These are phyloP conservation scores for Udeniomyces megalosporus DNA, from an alignment of 768 basidiomycete genomes.

Conservation along the genomic window DNA sequence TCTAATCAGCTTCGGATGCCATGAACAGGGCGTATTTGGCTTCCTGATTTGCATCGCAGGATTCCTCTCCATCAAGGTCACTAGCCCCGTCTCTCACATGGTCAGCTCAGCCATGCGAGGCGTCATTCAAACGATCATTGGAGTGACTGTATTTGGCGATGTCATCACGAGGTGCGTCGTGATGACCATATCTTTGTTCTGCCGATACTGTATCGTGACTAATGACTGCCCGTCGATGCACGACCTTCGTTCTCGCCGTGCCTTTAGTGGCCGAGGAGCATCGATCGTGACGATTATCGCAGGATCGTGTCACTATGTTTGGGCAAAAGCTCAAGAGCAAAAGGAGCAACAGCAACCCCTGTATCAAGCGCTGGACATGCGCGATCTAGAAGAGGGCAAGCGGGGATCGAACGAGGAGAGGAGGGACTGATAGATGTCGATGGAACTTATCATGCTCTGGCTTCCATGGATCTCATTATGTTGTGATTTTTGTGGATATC, in stretches of 20 bases:
- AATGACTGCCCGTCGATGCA: too few relatives aligned
- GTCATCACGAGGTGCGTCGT: conserved; percentile 52
- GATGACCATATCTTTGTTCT: conserved; percentile 15
- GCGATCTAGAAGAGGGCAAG: conserved; percentile 14
- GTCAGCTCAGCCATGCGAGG: conserved; percentile 87
- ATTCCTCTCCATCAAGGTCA: conserved; percentile 86
- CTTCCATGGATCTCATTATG: too few relatives aligned
- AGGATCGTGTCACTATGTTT: conserved; percentile 27
- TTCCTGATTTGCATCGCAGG: conserved; percentile 92
- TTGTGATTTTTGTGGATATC: too few relatives aligned
- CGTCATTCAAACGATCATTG: conserved; percentile 74
- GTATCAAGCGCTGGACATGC: conserved; percentile 9
- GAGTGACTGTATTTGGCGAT: conserved; percentile 50
- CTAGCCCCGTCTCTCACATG: conserved; percentile 96
- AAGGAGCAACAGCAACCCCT: conserved; percentile 2
- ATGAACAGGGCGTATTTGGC: conserved; percentile 68
- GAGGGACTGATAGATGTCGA: too few relatives aligned
- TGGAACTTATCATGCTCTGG: too few relatives aligned
- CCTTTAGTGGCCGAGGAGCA: conserved; percentile 21
- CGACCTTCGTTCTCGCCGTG: not conserved
- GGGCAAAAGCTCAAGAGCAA: conserved; percentile 23
- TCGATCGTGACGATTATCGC: conserved; percentile 25
- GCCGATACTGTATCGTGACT: not conserved
- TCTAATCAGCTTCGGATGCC: conserved; percentile 51
- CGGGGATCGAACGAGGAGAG: not conserved